A percentile compares a stretch with the other conserved stretches of the same genome.
Conservation (phyloP, 441 rosid genomes). For the Aleurites moluccanus region DNA sequence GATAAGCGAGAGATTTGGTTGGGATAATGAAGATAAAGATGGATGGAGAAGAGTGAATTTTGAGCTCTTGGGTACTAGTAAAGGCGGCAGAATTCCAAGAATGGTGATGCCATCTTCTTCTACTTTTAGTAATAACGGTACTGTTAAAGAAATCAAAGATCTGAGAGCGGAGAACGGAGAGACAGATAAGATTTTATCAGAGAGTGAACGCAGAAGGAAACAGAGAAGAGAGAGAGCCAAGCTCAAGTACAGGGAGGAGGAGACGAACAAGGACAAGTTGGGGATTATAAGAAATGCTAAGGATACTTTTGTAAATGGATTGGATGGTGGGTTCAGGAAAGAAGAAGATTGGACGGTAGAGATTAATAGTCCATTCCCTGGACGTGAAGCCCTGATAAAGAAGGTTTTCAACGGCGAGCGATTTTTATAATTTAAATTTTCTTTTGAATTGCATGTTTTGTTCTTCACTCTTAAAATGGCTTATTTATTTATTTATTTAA, state of each 20-base stretch:
- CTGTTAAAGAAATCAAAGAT: slow-evolving; percentile 18
- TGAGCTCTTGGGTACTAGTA: slow-evolving; percentile 71
- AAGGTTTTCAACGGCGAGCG: slow-evolving; percentile 38
- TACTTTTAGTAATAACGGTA: background rate
- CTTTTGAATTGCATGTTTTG: background rate
- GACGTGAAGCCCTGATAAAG: slow-evolving; percentile 57
- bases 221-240: slow-evolving; percentile 39
- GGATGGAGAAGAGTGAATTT: slow-evolving; percentile 68
- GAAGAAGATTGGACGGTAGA: slow-evolving; percentile 24
- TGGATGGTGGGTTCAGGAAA: background rate
- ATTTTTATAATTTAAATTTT: slow-evolving; percentile 15
- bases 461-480: no score
- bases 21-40: slow-evolving; percentile 67
- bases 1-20: slow-evolving; percentile 72
- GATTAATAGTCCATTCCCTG: slow-evolving; percentile 57
- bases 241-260: slow-evolving; percentile 35
- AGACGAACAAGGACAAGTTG: slow-evolving; percentile 22
- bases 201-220: slow-evolving; percentile 30
- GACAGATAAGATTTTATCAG: slow-evolving; percentile 11
- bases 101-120: background rate
- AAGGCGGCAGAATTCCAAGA: slow-evolving; percentile 76
- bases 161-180: slow-evolving; percentile 19
- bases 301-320: slow-evolving; percentile 27
- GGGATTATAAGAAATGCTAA: slow-evolving; percentile 17
- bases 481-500: no score